A percentile compares a stretch with the other conserved stretches of the same genome.
phyloP scores from a whole-genome alignment of 768 basidiomycete genomes.

The Boletus rubropictus region DNA sequence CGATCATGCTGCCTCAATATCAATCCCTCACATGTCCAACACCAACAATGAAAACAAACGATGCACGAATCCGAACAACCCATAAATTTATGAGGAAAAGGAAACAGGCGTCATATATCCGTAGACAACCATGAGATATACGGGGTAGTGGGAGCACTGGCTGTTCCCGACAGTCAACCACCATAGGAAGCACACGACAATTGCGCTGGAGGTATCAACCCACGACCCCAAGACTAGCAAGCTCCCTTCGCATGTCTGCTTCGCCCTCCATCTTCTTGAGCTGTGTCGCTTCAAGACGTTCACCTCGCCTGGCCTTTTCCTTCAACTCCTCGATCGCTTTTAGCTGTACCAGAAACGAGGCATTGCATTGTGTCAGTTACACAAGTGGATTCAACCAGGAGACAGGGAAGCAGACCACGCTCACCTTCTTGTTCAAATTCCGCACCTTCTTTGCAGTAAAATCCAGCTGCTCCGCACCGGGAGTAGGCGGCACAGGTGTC shows the following conservation, averaged over 20 bases:
- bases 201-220: constrained; percentile 5
- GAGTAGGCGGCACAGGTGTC: constrained; percentile 43
- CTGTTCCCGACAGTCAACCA: not conserved
- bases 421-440: constrained; percentile 92
- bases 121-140: not conserved
- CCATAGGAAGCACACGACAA: not conserved
- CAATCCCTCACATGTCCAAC: not conserved
- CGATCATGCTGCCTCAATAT: not conserved
- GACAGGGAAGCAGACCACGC: not conserved
- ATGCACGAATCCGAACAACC: not conserved
- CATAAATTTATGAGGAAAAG: constrained; percentile 5
- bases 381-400: not conserved
- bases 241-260: constrained; percentile 75
- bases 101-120: not conserved
- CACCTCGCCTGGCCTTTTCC: constrained; percentile 83
- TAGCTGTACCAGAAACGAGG: constrained; percentile 44
- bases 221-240: constrained; percentile 36
- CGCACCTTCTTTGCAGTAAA: constrained; percentile 87
- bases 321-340: constrained; percentile 99
- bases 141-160: not conserved
- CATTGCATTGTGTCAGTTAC: not conserved
- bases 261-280: constrained; percentile 96
- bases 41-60: not conserved
- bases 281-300: constrained; percentile 91
- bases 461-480: constrained; percentile 62